Evolutionary conservation across 2,329 filamentous ascomycete genomes (phyloP).

Genomic region (Xylaria digitata): DNA sequence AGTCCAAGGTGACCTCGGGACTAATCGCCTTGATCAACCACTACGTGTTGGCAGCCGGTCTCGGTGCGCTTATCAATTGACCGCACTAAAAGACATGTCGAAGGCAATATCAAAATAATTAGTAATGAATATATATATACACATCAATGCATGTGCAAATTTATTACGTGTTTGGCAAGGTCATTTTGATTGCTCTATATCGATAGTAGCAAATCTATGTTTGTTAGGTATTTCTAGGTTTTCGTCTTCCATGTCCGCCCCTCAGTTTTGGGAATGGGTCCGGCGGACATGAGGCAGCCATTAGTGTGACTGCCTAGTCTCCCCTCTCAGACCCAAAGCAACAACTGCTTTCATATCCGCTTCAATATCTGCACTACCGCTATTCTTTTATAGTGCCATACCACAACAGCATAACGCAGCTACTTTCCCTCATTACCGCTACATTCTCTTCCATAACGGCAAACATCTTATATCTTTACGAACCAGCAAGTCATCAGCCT

Average conservation of each 20-base stretch:
- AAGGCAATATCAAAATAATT: not conserved
- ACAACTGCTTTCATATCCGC: not conserved
- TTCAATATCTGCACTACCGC: slow-evolving; percentile 7
- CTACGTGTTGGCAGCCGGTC: not conserved
- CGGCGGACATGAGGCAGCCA: not conserved
- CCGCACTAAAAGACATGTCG: not conserved
- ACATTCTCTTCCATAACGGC: not conserved
- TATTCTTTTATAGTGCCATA: slow-evolving; percentile 3
- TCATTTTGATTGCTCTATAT: not conserved
- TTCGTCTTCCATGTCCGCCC: no score
- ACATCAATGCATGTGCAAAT: not conserved
- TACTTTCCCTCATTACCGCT: not conserved
- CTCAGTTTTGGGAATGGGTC: slow-evolving; percentile 9
- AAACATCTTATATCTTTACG: no score
- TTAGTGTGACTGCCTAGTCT: slow-evolving; percentile 10
- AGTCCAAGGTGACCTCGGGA: not conserved
- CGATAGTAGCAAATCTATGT: not conserved
- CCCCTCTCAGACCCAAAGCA: not conserved
- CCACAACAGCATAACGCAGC: not conserved
- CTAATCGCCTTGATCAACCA: not conserved
- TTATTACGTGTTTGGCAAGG: not conserved
- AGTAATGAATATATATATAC: slow-evolving; percentile 2
- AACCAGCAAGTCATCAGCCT: not conserved
- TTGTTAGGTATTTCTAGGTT: not conserved
- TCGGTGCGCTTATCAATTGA: not conserved